Conservation (phyloP, 169 alveolate species). For the Theileria sp. region DNA sequence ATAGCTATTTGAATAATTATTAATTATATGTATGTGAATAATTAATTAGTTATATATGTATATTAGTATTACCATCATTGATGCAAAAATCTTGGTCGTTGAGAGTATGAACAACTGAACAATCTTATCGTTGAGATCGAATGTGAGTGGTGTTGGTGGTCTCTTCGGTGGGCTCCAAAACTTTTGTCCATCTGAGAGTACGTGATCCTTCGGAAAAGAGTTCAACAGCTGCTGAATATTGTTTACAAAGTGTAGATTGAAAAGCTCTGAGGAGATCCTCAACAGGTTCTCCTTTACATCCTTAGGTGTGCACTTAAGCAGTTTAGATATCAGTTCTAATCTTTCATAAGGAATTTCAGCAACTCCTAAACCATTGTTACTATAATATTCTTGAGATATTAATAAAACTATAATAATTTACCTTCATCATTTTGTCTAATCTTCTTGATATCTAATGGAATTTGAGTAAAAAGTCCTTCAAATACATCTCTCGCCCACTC, state of each 20-base stretch:
- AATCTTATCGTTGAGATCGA: conserved; percentile 23
- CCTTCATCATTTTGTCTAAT: conserved; percentile 81
- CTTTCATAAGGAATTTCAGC: conserved; percentile 51
- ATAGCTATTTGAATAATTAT: background rate
- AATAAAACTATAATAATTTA: conserved; percentile 27
- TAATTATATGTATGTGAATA: too few relatives aligned
- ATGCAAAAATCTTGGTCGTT: conserved; percentile 89
- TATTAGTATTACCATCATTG: conserved; percentile 39
- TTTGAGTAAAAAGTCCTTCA: conserved; percentile 89
- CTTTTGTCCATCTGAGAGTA: conserved; percentile 89
- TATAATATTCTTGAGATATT: too few relatives aligned
- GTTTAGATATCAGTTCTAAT: conserved; percentile 49
- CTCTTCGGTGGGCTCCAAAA: conserved; percentile 99
- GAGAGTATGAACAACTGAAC: conserved; percentile 82
- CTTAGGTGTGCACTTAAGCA: conserved; percentile 54
- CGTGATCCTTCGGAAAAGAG: conserved; percentile 94
- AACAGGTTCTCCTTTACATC: conserved; percentile 78
- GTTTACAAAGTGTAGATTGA: conserved; percentile 85
- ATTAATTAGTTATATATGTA: background rate
- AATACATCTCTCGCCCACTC: conserved; percentile 98
- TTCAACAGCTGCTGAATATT: conserved; percentile 90
- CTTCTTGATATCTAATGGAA: conserved; percentile 88
- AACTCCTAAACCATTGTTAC: background rate
- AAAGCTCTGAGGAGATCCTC: conserved; percentile 80
- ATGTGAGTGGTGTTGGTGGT: conserved; percentile 90